Conservation (phyloP, 768 basidiomycete genomes). For the Termitomyces sp. region DNA sequence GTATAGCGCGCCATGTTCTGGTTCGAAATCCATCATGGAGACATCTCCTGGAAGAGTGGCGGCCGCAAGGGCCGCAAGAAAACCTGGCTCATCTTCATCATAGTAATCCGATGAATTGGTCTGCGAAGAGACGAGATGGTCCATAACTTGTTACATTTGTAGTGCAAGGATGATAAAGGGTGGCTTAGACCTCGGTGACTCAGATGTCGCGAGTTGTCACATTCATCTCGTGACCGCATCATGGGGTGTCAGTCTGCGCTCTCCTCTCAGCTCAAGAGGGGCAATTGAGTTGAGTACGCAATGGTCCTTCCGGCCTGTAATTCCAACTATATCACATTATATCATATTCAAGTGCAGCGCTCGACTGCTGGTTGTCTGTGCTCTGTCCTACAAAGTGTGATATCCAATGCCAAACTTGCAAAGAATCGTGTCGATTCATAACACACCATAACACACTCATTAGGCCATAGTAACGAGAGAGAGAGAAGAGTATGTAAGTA, state of each 20-base stretch:
- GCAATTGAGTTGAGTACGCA: too few species aligned
- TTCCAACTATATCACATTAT: too few species aligned
- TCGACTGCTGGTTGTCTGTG: neutral
- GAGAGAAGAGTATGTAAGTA: too few species aligned
- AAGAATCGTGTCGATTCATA: too few species aligned
- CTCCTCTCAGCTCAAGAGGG: too few species aligned
- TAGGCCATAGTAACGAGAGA: too few species aligned
- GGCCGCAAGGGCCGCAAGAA: conserved; percentile 41
- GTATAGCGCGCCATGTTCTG: conserved; percentile 7
- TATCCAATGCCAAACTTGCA: too few species aligned
- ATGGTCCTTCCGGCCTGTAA: too few species aligned
- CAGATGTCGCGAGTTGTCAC: neutral
- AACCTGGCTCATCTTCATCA: conserved; percentile 47
- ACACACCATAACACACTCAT: too few species aligned
- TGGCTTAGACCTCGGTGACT: too few species aligned
- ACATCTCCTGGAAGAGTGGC: conserved; percentile 44
- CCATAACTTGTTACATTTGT: conserved; percentile 7
- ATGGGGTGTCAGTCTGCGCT: too few species aligned
- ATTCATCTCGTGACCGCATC: neutral
- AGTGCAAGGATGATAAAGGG: too few species aligned
- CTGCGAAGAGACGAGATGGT: conserved; percentile 13
- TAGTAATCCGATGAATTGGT: conserved; percentile 50
- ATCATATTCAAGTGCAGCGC: neutral
- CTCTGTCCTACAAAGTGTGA: neutral
- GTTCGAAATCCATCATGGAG: neutral